Evolutionary conservation across 495 filamentous ascomycete genomes (phyloP), one percentile per base, ranked within the genome.

Genomic region (Choiromyces venosus): DNA sequence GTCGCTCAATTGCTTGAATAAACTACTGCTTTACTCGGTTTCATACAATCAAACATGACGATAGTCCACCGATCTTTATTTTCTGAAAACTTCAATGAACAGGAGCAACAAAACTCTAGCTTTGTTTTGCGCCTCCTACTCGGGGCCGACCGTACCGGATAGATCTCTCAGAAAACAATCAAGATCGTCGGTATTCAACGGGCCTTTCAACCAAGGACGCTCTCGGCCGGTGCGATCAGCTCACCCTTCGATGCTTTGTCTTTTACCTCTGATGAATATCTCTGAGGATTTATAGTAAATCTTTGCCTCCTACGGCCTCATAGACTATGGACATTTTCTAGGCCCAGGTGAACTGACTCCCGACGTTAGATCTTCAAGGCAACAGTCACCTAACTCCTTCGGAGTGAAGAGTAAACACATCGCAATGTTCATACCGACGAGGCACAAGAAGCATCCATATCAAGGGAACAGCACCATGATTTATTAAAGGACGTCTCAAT

Each of bases 1-100:
- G 71, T 52, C 71, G 35, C 35, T 38, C 46, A 73, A 70, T 12
- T 70, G 25, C 36, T 29, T 16, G 42, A 56, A 33, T 2, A 40
- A 19, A 12, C 21, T 42, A 37, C 69, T 52, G 69, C 71, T 73
- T 61, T 71, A 73, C 52, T 72, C 65, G 64, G 52, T 66, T 37
- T 71, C 69, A 71, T 66, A 64, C 36, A 35, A 61, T 33, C 25
- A 61, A 33, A 29, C 52, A 16, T 61, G 52, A 61, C 25, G 52
- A 61, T 61, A 16, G 52, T 18, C 10, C 9, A 25, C 25, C 25
- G 9, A 61, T 12, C 52, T 29, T 61, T 61, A 33, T 33, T 16
- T 52, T 33, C 52, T 6, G 12, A 33, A 18, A 61, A 61, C 25
- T 6, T 61, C 52, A 16, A 61, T 33, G 0, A 33, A 33, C 4